Conservation (phyloP, 2,329 filamentous ascomycete species). For the Fusarium incarnatum region DNA sequence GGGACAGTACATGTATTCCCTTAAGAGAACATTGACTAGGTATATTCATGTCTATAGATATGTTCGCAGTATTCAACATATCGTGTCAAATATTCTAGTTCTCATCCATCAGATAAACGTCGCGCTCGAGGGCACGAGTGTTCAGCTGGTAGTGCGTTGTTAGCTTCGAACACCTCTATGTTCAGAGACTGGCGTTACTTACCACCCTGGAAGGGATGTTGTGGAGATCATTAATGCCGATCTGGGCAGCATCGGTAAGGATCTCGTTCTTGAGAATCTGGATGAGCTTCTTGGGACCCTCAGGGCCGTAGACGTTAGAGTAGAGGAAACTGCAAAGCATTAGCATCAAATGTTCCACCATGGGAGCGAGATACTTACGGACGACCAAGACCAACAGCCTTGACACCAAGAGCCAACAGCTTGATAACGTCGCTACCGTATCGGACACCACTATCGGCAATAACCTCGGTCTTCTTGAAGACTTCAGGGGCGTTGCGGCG, state of each 20-base stretch:
- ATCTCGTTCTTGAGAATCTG: conserved; percentile 63
- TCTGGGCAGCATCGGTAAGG: conserved; percentile 50
- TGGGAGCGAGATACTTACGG: conserved; percentile 26
- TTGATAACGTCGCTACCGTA: conserved; percentile 56
- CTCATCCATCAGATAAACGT: conserved; percentile 42
- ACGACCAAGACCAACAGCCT: conserved; percentile 58
- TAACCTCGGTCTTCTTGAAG: conserved; percentile 51
- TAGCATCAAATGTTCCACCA: background rate
- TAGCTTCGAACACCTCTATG: background rate
- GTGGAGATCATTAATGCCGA: conserved; percentile 47
- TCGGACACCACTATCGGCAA: conserved; percentile 55
- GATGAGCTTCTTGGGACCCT: conserved; percentile 60
- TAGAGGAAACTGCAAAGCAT: conserved; percentile 56
- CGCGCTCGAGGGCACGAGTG: conserved; percentile 43
- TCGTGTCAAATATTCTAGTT: background rate
- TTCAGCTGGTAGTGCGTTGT: conserved; percentile 33
- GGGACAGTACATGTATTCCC: background rate
- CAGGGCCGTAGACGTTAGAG: conserved; percentile 61
- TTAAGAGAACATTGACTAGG: background rate
- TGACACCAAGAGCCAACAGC: conserved; percentile 55
- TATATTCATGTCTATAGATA: background rate
- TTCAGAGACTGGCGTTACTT: background rate
- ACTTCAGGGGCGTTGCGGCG: conserved; percentile 53
- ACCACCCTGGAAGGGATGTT: conserved; percentile 42
- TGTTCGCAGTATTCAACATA: background rate